These are phyloP conservation scores for Populus hybrid DNA, from an alignment of 441 rosid species.

Conservation along the genomic window DNA sequence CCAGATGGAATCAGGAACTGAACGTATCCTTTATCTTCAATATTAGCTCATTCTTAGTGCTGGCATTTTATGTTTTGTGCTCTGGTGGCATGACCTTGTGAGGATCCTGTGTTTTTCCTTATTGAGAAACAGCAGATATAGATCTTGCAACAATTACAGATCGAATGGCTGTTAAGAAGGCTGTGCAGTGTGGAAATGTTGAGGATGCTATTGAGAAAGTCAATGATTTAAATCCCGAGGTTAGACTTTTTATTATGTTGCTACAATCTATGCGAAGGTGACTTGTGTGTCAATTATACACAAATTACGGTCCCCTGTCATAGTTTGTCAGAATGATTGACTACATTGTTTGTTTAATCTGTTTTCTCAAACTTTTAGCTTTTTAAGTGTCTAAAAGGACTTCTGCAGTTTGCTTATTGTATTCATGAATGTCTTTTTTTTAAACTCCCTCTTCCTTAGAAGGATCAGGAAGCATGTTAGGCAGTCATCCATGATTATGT, in stretches of 20 bases:
- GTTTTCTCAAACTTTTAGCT: background rate
- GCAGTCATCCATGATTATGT: background rate
- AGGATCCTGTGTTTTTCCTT: constrained; percentile 33
- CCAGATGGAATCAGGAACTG: constrained; percentile 80
- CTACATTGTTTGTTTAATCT: background rate
- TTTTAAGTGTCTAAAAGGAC: background rate
- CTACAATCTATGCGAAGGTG: background rate
- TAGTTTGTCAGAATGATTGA: background rate
- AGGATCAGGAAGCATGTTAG: background rate
- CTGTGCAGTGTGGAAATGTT: constrained; percentile 86
- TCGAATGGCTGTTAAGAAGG: constrained; percentile 94
- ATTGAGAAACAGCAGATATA: constrained; percentile 71
- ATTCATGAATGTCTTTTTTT: background rate
- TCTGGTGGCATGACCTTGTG: background rate
- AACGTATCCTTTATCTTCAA: constrained; percentile 62
- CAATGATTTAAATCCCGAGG: constrained; percentile 92
- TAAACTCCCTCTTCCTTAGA: background rate
- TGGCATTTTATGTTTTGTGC: background rate
- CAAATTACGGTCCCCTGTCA: background rate
- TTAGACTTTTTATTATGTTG: constrained; percentile 22
- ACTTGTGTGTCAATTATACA: background rate
- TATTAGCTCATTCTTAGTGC: background rate
- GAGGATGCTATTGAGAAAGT: constrained; percentile 97
- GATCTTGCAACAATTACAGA: constrained; percentile 89
- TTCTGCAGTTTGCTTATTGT: background rate